A percentile compares a stretch with the other conserved stretches of the same genome.
Conservation (phyloP, 805 yeast genomes). For the Myxozyma vanderwaltii region DNA sequence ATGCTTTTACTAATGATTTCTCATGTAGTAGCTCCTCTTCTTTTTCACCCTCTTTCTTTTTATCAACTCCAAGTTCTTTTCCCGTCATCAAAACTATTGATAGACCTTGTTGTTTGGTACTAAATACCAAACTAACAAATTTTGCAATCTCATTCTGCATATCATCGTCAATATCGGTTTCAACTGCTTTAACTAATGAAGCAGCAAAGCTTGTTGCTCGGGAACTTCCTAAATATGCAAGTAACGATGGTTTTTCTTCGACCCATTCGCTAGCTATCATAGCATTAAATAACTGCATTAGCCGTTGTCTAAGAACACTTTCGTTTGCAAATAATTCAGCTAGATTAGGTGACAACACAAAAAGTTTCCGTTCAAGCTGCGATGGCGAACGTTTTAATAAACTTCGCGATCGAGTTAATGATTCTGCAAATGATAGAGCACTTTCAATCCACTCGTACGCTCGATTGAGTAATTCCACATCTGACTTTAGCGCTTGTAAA, state of each 20-base stretch:
- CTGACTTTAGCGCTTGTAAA: conserved; percentile 45
- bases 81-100: conserved; percentile 43
- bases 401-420: conserved; percentile 61
- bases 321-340: conserved; percentile 60
- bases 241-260: conserved; percentile 68
- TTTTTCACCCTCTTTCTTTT: neutral
- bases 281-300: conserved; percentile 58
- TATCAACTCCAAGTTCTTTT: conserved; percentile 35
- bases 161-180: conserved; percentile 45
- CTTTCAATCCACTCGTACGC: conserved; percentile 53
- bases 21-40: conserved; percentile 16
- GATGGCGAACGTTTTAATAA: conserved; percentile 56
- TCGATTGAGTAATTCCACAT: conserved; percentile 52
- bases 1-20: conserved; percentile 36
- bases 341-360: conserved; percentile 56
- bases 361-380: conserved; percentile 63
- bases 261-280: conserved; percentile 41
- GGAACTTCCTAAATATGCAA: conserved; percentile 76
- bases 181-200: conserved; percentile 63
- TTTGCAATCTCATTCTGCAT: conserved; percentile 35
- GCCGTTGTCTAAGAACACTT: conserved; percentile 50
- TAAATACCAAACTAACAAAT: conserved; percentile 39
- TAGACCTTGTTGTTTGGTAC: conserved; percentile 45
- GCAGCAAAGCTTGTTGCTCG: conserved; percentile 61
- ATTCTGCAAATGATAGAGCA: conserved; percentile 58